Base-by-base conservation (phyloP, 768 basidiomycete species). In the Cyathus striatus region DNA sequence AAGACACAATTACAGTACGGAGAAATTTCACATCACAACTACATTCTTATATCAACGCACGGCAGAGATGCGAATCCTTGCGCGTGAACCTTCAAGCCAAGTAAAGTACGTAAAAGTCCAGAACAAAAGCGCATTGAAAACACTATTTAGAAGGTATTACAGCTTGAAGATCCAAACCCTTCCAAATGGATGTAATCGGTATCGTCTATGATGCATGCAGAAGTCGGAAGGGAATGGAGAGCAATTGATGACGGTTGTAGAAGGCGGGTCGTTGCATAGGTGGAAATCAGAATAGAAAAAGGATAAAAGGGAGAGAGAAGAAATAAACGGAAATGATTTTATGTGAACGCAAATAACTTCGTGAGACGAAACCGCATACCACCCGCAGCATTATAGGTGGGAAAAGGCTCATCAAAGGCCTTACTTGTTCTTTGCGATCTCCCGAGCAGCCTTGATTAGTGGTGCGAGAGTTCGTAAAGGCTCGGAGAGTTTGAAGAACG, bases 381-480 rank as follows among this genome's bases (percentile, higher is more conserved):
- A n/a, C n/a, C n/a, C n/a, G n/a, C n/a, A n/a, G n/a, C n/a, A n/a
- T n/a, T n/a, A n/a, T n/a, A n/a, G n/a, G n/a, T n/a, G n/a, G n/a
- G n/a, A n/a, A n/a, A n/a, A n/a, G n/a, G n/a, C n/a, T n/a, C n/a
- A n/a, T n/a, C n/a, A n/a, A n/a, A n/a, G n/a, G n/a, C n/a, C n/a
- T n/a, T 54, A 73, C 50, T 73, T 72, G 50, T 68, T 71, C 73
- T 87, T 88, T 26, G 86, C 83, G 38, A 89, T 84, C 50, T 93
- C 90, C 48, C 90, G 72, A 5, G 92, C 92, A 10, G 91, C 90
- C 61, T 93, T 94, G 74, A 95, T 95, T 30, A 95, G 66, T 6
- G 92, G 92, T 6, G 90, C 75, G 41, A 95, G 70, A 16, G 90
- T 92, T 43, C 87, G 75, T 41, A 95, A 70, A 5, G 90, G 90